Percentiles rank a stretch among this genome's conserved stretches.
These are phyloP conservation scores for Rhizomucor pusillus DNA, from an alignment of 371 early-diverging fungal species.

Conservation along the genomic window DNA sequence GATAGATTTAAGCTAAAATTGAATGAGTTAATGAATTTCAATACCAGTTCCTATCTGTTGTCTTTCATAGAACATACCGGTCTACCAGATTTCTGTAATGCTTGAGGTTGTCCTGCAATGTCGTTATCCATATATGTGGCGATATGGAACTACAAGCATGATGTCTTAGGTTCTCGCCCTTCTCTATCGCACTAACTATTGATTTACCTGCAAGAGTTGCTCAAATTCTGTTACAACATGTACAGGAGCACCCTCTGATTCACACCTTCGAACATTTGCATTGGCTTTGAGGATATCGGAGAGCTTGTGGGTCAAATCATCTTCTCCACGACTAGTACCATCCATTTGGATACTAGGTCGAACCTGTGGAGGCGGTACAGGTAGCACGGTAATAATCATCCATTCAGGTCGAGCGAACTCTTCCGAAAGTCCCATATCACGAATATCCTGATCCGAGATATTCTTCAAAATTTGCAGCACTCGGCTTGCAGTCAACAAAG, in stretches of 20 bases:
- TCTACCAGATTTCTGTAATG: slow-evolving; percentile 95
- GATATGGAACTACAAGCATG: slow-evolving; percentile 78
- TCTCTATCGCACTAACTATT: not conserved
- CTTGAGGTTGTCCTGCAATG: slow-evolving; percentile 96
- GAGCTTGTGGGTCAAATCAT: slow-evolving; percentile 98
- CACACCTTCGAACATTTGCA: slow-evolving; percentile 83
- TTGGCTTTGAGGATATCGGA: slow-evolving; percentile 98
- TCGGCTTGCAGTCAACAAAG: slow-evolving; percentile 78
- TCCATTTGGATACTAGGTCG: slow-evolving; percentile 99
- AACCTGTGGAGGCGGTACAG: slow-evolving; percentile 98
- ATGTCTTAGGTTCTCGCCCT: not conserved
- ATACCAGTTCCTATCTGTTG: not conserved
- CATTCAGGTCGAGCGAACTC: slow-evolving; percentile 98
- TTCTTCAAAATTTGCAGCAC: slow-evolving; percentile 89
- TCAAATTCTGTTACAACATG: slow-evolving; percentile 97
- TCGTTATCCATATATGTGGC: slow-evolving; percentile 99
- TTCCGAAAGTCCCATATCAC: slow-evolving; percentile 89
- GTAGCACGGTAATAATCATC: slow-evolving; percentile 95
- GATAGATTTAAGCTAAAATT: slow-evolving; percentile 85
- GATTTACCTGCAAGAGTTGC: slow-evolving; percentile 77
- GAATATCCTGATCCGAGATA: slow-evolving; percentile 90
- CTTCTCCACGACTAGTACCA: slow-evolving; percentile 92
- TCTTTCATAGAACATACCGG: slow-evolving; percentile 67
- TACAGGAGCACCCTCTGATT: slow-evolving; percentile 95
- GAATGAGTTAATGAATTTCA: not conserved